A percentile compares a stretch with the other conserved stretches of the same genome.
These are phyloP conservation scores for Microdochium trichocladiopsis DNA, from an alignment of 2,329 filamentous ascomycete genomes.

Conservation along the genomic window DNA sequence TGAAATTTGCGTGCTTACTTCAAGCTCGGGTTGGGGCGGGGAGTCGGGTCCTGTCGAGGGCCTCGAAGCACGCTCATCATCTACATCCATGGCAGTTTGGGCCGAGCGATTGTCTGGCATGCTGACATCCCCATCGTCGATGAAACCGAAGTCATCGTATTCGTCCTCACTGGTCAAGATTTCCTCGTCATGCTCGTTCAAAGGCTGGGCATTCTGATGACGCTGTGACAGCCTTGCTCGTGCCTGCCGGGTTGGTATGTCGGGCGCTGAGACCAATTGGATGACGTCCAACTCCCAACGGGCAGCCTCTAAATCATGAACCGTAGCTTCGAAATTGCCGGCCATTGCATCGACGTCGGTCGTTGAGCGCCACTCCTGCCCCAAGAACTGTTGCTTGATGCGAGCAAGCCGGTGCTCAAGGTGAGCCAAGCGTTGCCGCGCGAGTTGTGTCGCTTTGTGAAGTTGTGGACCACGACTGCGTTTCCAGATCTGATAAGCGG, in stretches of 20 bases:
- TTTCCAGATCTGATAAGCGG: slow-evolving; percentile 57
- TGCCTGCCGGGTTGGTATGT: slow-evolving; percentile 5
- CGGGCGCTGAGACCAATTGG: slow-evolving; percentile 20
- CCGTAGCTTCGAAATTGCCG: neutral
- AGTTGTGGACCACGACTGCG: slow-evolving; percentile 40
- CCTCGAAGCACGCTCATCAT: too few relatives aligned
- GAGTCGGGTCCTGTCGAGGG: too few relatives aligned
- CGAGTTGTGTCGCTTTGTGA: slow-evolving; percentile 12
- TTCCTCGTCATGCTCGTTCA: slow-evolving; percentile 36
- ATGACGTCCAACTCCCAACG: slow-evolving; percentile 36
- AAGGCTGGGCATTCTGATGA: slow-evolving; percentile 4
- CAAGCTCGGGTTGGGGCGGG: neutral
- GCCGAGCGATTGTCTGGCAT: neutral
- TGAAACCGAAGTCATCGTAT: neutral
- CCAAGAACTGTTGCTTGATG: neutral
- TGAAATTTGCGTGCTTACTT: neutral
- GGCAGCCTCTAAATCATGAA: slow-evolving; percentile 1
- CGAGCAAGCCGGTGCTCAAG: neutral
- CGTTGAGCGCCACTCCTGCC: neutral
- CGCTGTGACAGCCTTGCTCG: neutral
- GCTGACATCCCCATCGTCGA: neutral
- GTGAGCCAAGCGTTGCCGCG: neutral
- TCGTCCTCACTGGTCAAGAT: slow-evolving; percentile 42
- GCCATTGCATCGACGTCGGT: neutral
- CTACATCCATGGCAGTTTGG: neutral